Conservation (phyloP, 2,329 filamentous ascomycete species). For the Cercospora citrullina region DNA sequence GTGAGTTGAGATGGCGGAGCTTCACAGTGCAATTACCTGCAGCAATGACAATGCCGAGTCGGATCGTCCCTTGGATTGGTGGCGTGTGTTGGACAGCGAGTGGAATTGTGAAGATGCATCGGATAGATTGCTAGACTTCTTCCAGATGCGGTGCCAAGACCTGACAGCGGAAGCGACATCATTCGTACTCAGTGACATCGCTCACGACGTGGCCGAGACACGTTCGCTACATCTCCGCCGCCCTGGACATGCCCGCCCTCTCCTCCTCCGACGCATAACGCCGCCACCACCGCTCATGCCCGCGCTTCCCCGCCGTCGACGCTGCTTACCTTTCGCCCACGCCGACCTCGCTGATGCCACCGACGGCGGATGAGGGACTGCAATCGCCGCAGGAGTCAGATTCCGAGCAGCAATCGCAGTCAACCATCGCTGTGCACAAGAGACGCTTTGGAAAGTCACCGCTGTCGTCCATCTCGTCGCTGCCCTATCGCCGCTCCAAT, state of each 20-base stretch:
- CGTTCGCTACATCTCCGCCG: background rate
- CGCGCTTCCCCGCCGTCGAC: background rate
- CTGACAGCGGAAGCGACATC: background rate
- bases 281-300: background rate
- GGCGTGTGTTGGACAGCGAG: background rate
- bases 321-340: background rate
- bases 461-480: constrained; percentile 59
- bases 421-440: constrained; percentile 62
- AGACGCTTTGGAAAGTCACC: constrained; percentile 54
- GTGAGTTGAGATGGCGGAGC: constrained; percentile 13
- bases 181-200: background rate
- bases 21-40: background rate
- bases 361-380: constrained; percentile 63
- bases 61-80: background rate
- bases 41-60: background rate
- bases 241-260: background rate
- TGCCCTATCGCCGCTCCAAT: constrained; percentile 57
- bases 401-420: constrained; percentile 58
- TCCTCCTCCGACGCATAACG: background rate
- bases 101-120: background rate
- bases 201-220: background rate
- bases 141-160: background rate
- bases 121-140: background rate
- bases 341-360: constrained; percentile 58
- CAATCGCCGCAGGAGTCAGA: constrained; percentile 70